Percentiles rank a stretch among this genome's conserved stretches.
Conservation (phyloP, 2,329 filamentous ascomycete species). For the Hirsutella thompsonii region DNA sequence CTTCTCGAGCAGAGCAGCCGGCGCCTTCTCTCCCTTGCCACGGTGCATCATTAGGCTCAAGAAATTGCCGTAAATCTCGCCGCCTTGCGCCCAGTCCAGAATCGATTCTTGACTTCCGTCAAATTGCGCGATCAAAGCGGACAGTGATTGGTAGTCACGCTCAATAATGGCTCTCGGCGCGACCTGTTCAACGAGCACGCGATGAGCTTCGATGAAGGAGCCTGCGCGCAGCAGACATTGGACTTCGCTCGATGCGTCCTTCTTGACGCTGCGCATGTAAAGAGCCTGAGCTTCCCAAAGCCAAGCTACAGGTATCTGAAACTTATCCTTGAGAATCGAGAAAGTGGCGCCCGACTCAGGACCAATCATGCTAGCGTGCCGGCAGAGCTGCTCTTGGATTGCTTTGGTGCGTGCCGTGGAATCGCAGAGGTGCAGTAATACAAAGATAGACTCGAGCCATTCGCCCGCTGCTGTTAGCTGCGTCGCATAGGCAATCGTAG, state of each 20-base stretch:
- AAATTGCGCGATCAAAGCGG: conserved; percentile 60
- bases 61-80: conserved; percentile 62
- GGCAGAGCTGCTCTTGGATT: conserved; percentile 61
- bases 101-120: conserved; percentile 47
- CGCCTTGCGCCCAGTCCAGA: conserved; percentile 64
- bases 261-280: conserved; percentile 60
- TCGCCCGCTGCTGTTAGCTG: conserved; percentile 50
- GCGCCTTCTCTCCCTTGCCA: conserved; percentile 24
- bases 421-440: conserved; percentile 62
- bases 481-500: conserved; percentile 52
- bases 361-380: conserved; percentile 56
- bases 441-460: conserved; percentile 62
- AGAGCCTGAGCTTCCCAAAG: conserved; percentile 80
- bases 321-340: conserved; percentile 44
- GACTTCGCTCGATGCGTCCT: conserved; percentile 59
- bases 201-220: conserved; percentile 70
- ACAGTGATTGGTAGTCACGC: conserved; percentile 60
- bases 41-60: conserved; percentile 35
- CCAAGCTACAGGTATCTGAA: conserved; percentile 65
- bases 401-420: conserved; percentile 48
- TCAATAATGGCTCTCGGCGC: conserved; percentile 74
- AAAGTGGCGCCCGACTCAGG: conserved; percentile 43
- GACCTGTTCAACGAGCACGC: conserved; percentile 67
- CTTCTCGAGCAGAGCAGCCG: conserved; percentile 37
- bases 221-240: conserved; percentile 68